Evolutionary conservation across 1,284 basidiomycete species (phyloP).

Genomic region (Naganishia liquefaciens): DNA sequence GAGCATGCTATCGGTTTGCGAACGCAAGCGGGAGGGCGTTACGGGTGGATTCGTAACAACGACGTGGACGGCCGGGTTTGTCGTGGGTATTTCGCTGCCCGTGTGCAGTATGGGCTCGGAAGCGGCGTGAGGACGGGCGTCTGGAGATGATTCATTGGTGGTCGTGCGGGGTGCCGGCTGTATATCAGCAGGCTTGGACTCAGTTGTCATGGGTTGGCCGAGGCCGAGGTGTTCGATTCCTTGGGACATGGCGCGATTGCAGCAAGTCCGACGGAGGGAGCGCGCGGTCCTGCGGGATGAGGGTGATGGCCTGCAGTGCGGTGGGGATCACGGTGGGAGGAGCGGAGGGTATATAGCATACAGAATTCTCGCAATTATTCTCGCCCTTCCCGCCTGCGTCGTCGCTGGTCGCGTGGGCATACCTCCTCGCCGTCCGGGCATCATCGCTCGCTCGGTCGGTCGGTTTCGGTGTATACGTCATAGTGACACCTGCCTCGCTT

Average conservation of each 20-base stretch:
- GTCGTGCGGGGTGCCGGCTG: too few species aligned
- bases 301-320: too few species aligned
- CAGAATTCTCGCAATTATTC: too few species aligned
- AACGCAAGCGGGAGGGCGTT: neutral
- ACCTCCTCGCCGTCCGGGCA: too few species aligned
- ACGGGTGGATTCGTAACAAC: conserved; percentile 8
- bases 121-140: neutral
- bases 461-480: too few species aligned
- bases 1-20: neutral
- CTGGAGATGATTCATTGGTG: neutral
- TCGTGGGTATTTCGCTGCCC: conserved; percentile 14
- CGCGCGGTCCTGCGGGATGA: neutral
- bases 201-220: conserved; percentile 17
- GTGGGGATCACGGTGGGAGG: too few species aligned
- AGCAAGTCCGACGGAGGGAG: conserved; percentile 6
- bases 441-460: too few species aligned
- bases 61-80: conserved; percentile 18
- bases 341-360: too few species aligned
- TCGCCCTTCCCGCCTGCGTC: too few species aligned
- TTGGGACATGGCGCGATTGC: neutral
- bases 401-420: too few species aligned
- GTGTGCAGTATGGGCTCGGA: neutral
- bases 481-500: too few species aligned
- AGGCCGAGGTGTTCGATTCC: conserved; percentile 13
- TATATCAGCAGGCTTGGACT: neutral